Conservation (phyloP, 192 early-diverging fungal species). For the Dissophora globulifera region DNA sequence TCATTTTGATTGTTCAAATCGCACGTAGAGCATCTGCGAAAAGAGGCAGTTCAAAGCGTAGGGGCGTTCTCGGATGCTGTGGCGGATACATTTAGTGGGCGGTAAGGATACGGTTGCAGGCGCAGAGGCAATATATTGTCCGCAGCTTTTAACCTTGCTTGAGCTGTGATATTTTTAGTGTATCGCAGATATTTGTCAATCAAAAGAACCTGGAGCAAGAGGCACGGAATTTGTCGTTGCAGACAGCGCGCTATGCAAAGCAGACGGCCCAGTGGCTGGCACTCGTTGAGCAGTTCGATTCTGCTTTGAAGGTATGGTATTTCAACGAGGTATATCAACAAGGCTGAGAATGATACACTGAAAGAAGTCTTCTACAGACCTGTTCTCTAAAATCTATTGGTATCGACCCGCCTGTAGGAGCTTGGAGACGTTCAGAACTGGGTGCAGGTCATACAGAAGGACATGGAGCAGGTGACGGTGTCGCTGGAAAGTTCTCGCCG, state of each 20-base stretch:
- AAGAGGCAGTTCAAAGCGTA: constrained; percentile 63
- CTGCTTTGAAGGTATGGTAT: constrained; percentile 78
- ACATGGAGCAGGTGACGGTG: constrained; percentile 78
- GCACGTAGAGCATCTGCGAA: constrained; percentile 64
- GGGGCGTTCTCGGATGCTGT: constrained; percentile 67
- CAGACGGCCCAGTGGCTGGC: constrained; percentile 84
- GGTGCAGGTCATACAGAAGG: constrained; percentile 84
- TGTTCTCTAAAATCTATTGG: too few species aligned
- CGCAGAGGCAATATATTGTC: neutral
- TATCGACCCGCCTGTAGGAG: too few species aligned
- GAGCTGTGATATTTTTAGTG: constrained; percentile 33
- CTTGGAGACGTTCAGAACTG: constrained; percentile 90
- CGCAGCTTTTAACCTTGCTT: neutral
- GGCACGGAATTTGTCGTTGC: constrained; percentile 59
- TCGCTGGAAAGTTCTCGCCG: constrained; percentile 63
- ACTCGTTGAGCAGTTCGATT: constrained; percentile 79
- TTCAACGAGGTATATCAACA: too few species aligned
- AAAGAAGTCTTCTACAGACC: too few species aligned
- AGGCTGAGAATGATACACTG: too few species aligned
- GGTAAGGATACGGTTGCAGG: constrained; percentile 38
- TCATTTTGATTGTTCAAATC: neutral
- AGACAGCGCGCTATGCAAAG: constrained; percentile 61
- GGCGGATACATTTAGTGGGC: constrained; percentile 66
- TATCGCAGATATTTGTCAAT: constrained; percentile 66
- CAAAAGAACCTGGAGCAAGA: constrained; percentile 77